A percentile compares a stretch with the other conserved stretches of the same genome.
These are phyloP conservation scores for Nakazawaea ernobii DNA, from an alignment of 805 yeast genomes.

Conservation along the genomic window DNA sequence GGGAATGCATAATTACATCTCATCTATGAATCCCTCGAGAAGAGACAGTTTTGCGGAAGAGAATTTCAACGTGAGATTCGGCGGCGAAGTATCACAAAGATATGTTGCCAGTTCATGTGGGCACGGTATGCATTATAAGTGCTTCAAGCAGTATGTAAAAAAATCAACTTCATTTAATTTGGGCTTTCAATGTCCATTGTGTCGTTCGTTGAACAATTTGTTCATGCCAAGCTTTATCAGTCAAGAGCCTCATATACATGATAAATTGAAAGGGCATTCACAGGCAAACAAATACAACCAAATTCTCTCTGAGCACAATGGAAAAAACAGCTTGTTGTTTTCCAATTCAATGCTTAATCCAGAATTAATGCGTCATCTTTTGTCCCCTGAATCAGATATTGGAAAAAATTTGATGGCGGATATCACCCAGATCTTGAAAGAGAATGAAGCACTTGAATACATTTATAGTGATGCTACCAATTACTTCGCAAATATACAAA, in stretches of 20 bases:
- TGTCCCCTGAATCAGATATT: constrained; percentile 11
- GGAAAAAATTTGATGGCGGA: constrained; percentile 15
- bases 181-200: constrained; percentile 42
- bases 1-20: constrained; percentile 1
- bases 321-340: constrained; percentile 24
- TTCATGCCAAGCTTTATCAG: constrained; percentile 38
- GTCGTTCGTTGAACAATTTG: constrained; percentile 37
- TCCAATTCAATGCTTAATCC: constrained; percentile 22
- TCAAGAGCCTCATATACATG: constrained; percentile 19
- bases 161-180: constrained; percentile 15
- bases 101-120: constrained; percentile 40
- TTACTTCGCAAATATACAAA: constrained; percentile 13
- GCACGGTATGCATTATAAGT: constrained; percentile 45
- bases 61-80: background rate
- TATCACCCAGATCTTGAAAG: constrained; percentile 16
- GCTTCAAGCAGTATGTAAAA: constrained; percentile 30
- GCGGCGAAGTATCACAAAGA: constrained; percentile 15
- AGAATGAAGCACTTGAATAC: constrained; percentile 13
- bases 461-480: constrained; percentile 4
- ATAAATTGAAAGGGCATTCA: background rate
- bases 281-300: constrained; percentile 16
- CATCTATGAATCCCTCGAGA: constrained; percentile 4
- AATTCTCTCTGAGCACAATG: constrained; percentile 21
- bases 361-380: constrained; percentile 20
- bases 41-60: background rate